Base-by-base conservation (phyloP, 2,329 filamentous ascomycete species). In the Neofusicoccum parvum region DNA sequence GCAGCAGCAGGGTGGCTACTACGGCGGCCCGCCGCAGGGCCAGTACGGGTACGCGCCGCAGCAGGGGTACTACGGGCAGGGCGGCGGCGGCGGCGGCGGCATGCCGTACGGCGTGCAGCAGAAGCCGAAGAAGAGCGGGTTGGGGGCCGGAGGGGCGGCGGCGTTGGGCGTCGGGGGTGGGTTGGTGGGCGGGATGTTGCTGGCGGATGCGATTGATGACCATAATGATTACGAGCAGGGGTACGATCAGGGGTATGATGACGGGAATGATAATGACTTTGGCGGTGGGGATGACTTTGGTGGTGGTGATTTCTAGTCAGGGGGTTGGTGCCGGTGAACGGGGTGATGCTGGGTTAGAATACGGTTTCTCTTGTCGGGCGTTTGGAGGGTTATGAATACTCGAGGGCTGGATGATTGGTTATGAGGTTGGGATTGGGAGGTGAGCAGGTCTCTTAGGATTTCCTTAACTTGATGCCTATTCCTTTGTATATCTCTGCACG, bases 141-240 rank as follows among this genome's bases (percentile, higher is more conserved):
- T 94, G 79, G 91, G 92, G n/a, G 83, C 86, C 67, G 87, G 84
- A 1, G 92, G 91, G 54, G 92, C 89, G 60, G 87, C 89, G 9
- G 91, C 91, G 23, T 80, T 96, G 49, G 93, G 93, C 80, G 77
- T 92, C 3, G 93, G 92, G 70, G 93, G 90, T 68, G 93, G 93
- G 76, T 73, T 97, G 74, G 72, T 97, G 1, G 94, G 92, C 70
- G 93, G 93, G 64, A 86, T 87, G 68, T 68, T 96, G 72, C 78
- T 96, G 37, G 89, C 84, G 2, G 83, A 90, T 72, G 88, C 89
- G 1, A 82, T 94, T 59, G 80, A 90, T 65, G 86, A 72, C 50
- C 76, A 78, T 70, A 76, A 72, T 51, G 49, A 66, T 3, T 66
- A 66, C 15, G 65, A 62, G 3, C 53, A 65, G 20, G 63, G 58